Percentiles rank a stretch among this genome's conserved stretches.
Evolutionary conservation across 164 flowering plant species (phyloP).

Genomic region (Magnolia sinica): DNA sequence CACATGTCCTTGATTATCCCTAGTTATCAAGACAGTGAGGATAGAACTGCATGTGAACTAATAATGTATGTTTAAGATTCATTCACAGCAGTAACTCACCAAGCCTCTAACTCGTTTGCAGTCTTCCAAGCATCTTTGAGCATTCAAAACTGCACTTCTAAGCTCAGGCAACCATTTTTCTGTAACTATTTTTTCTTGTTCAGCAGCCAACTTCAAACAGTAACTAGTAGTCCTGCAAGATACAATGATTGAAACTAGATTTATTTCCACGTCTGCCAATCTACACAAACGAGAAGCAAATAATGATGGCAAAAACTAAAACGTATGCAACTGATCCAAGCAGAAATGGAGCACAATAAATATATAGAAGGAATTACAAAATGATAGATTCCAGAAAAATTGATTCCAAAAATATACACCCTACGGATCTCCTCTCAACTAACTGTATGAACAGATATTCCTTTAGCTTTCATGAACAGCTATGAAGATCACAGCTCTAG

Average conservation of each 20-base stretch:
- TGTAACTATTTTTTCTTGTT: conserved; percentile 71
- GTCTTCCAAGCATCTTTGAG: conserved; percentile 78
- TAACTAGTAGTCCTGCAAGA: conserved; percentile 76
- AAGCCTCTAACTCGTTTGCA: conserved; percentile 82
- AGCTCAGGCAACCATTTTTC: conserved; percentile 94
- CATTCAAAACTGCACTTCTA: conserved; percentile 53
- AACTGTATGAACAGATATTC: background rate
- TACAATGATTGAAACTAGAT: background rate
- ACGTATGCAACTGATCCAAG: background rate
- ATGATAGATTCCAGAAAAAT: background rate
- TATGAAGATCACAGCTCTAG: background rate
- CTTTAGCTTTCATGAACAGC: background rate
- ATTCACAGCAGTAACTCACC: conserved; percentile 48
- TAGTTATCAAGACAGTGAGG: background rate
- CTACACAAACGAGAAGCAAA: background rate
- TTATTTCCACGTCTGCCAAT: background rate
- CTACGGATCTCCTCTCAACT: background rate
- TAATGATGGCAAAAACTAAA: background rate
- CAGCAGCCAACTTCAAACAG: conserved; percentile 75
- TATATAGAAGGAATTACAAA: background rate
- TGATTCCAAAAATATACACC: background rate
- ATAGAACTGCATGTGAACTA: background rate
- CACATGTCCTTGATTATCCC: background rate
- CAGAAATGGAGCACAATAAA: background rate
- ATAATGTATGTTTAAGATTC: background rate